Evolutionary conservation across 768 basidiomycete species (phyloP).

Genomic region (Amanita rubescens): DNA sequence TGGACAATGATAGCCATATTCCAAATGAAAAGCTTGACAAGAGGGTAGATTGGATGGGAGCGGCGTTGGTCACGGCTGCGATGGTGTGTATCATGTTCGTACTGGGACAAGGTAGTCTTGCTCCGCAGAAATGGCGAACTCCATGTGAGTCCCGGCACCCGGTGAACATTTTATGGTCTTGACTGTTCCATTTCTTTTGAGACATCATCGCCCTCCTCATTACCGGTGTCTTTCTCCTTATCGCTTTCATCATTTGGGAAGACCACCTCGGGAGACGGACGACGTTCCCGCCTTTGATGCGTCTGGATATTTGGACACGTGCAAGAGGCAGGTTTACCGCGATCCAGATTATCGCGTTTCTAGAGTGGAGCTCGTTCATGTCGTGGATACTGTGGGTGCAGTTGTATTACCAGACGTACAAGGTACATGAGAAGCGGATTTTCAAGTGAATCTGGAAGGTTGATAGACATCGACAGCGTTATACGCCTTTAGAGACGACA

Average conservation of each 20-base stretch:
- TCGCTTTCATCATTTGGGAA: constrained; percentile 61
- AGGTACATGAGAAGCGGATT: no score
- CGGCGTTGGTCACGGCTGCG: constrained; percentile 51
- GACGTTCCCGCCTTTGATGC: constrained; percentile 54
- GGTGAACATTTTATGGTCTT: neutral
- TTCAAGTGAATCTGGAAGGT: neutral
- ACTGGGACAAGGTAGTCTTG: constrained; percentile 57
- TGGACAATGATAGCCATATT: constrained; percentile 44
- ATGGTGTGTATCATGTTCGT: constrained; percentile 68
- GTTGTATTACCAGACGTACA: constrained; percentile 12
- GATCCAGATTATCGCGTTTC: constrained; percentile 48
- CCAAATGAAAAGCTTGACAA: constrained; percentile 33
- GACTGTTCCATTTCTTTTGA: constrained; percentile 9
- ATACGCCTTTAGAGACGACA: constrained; percentile 54
- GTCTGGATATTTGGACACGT: constrained; percentile 48
- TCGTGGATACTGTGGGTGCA: constrained; percentile 35
- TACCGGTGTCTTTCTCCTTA: constrained; percentile 52
- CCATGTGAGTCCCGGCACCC: constrained; percentile 16
- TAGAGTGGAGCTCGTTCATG: constrained; percentile 50
- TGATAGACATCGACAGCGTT: constrained; percentile 53
- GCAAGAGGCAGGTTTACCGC: constrained; percentile 49
- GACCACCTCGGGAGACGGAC: constrained; percentile 35
- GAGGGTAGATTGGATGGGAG: constrained; percentile 75
- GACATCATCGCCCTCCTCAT: constrained; percentile 71
- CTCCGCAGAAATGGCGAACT: constrained; percentile 54